A percentile compares a stretch with the other conserved stretches of the same genome.
These are phyloP conservation scores for Macrotyloma uniflorum DNA, from an alignment of 306 rosid species.

Conservation along the genomic window DNA sequence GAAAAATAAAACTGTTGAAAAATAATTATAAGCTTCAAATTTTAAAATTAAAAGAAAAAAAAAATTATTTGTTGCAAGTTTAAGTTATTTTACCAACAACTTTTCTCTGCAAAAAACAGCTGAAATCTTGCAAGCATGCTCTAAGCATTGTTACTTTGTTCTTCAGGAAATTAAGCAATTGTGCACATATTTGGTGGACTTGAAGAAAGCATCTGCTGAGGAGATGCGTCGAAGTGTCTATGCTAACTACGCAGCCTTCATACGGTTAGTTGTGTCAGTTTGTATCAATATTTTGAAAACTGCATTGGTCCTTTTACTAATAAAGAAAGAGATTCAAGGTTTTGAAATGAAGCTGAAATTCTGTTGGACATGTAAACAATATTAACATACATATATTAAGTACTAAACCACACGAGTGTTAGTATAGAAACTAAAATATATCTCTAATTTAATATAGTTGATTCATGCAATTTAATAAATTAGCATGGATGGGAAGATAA, in stretches of 20 bases:
- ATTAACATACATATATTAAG: background rate
- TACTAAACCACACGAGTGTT: background rate
- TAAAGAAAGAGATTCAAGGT: background rate
- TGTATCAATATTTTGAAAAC: conserved; percentile 6
- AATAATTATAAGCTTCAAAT: too few relatives aligned
- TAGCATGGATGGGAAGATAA: background rate
- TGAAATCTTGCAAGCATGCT: too few relatives aligned
- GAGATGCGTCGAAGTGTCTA: conserved; percentile 99
- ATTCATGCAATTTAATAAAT: background rate
- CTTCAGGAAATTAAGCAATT: conserved; percentile 91
- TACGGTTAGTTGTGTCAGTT: conserved; percentile 67
- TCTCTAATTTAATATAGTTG: background rate
- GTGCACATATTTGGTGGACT: conserved; percentile 80
- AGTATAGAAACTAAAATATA: background rate
- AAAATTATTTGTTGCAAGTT: too few relatives aligned
- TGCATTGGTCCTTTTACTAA: background rate
- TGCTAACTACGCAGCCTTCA: conserved; percentile 96
- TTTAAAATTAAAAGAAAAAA: too few relatives aligned
- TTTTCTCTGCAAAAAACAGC: too few relatives aligned
- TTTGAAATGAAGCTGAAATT: conserved; percentile 2
- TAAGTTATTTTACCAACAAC: too few relatives aligned
- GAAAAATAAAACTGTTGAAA: too few relatives aligned
- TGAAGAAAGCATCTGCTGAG: conserved; percentile 94
- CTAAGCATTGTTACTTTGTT: background rate
- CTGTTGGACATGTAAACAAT: conserved; percentile 2